Conservation (phyloP, 2,329 filamentous ascomycete genomes). For the Macroventuria anomochaeta region DNA sequence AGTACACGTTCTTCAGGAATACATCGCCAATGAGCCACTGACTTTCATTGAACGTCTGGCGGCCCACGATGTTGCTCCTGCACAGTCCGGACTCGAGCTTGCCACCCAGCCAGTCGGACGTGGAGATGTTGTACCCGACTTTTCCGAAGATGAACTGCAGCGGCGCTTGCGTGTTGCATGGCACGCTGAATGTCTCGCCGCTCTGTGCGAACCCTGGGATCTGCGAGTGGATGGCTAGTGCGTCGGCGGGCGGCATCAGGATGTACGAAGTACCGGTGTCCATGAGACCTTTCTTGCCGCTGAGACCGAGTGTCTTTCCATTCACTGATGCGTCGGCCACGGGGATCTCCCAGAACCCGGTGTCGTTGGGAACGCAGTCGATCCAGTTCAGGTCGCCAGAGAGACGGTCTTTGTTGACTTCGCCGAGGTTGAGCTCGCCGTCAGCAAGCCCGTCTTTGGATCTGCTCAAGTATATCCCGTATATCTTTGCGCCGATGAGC, state of each 20-base stretch:
- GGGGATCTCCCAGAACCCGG: constrained; percentile 74
- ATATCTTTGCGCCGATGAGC: constrained; percentile 68
- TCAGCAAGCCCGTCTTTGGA: constrained; percentile 68
- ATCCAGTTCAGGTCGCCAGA: constrained; percentile 73
- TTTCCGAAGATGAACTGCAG: constrained; percentile 73
- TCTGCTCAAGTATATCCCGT: constrained; percentile 74
- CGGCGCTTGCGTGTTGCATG: constrained; percentile 69
- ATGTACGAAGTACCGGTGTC: constrained; percentile 85
- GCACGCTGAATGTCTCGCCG: constrained; percentile 71
- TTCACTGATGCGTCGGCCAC: constrained; percentile 70
- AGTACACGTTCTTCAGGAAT: constrained; percentile 89
- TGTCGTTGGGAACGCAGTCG: constrained; percentile 55
- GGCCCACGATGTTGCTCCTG: constrained; percentile 76
- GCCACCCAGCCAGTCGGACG: constrained; percentile 73
- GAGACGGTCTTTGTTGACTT: constrained; percentile 70
- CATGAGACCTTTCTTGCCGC: constrained; percentile 69
- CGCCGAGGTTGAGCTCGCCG: constrained; percentile 80
- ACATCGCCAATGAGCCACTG: constrained; percentile 84
- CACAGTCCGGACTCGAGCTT: constrained; percentile 50
- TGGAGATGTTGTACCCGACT: constrained; percentile 68
- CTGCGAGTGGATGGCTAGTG: constrained; percentile 69
- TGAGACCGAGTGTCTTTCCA: constrained; percentile 58
- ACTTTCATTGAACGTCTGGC: constrained; percentile 66
- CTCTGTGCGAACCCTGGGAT: constrained; percentile 67
- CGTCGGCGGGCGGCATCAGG: constrained; percentile 72